Base-by-base conservation (phyloP, 169 alveolate genomes). In the Plasmodium cynomolgi region DNA sequence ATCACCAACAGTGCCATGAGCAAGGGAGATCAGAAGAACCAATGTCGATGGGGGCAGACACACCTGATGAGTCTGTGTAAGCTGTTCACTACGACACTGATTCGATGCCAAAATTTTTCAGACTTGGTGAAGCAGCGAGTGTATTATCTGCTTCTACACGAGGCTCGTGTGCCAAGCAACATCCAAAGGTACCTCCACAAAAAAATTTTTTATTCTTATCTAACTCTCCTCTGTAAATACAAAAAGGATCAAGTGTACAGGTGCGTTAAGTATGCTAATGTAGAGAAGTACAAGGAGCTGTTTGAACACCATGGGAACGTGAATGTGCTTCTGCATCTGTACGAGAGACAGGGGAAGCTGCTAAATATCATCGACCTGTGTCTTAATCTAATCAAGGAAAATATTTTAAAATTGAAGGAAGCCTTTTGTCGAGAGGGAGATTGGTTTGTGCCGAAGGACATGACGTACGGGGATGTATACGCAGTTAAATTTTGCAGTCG, bases 381-480 rank as follows among this genome's bases (percentile, higher is more conserved):
- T 15, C 81, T 85, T 54, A 77, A 41, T 23, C 50, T 31, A 23
- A 85, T 85, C 26, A 85, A 75, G 39, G 29, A 50, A 20, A 85
- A 85, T 34, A 85, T 85, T 75, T 54, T 50, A 9, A 85, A 75
- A n/a, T 7, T 85, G 20, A 47, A 50, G 23, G 23, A 41, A n/a
- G 1, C 68, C 5, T 74, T 85, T 33, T 31, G 33, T 29, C 39
- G n/a, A 72, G 39, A 50, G 58, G 71, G 56, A 34, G 68, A 84
- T 29, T 74, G 79, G 39, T n/a, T 8, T 1, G 77, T 85, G 26
- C 62, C 85, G 58, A 23, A 54, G 80, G 81, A 37, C 9, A 17
- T 85, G 7, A 75, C 44, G 0, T 85, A 85, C 68, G 93, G 68
- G 77, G 93, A 85, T 75, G 37, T 85, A 5, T 85, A 29, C 68